These are phyloP conservation scores for Herpetospermum pedunculosum DNA, from an alignment of 306 rosid species.

Conservation along the genomic window DNA sequence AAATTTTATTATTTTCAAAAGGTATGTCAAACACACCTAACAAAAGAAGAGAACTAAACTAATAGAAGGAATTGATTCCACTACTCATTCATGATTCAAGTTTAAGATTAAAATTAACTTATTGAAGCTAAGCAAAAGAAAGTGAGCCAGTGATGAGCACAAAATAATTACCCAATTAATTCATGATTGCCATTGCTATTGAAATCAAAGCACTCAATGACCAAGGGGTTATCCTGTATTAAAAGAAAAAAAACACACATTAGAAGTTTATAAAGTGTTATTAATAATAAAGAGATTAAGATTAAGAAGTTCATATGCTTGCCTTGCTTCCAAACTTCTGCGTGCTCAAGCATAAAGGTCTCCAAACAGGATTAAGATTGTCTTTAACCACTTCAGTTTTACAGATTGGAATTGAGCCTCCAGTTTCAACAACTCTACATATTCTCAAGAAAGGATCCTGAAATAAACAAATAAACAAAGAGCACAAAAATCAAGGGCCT, in stretches of 20 bases:
- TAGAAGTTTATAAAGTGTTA: background rate
- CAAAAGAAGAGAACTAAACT: too few relatives aligned
- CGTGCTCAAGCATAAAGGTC: slow-evolving; percentile 40
- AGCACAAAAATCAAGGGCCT: background rate
- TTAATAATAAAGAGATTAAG: background rate
- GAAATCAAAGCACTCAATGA: slow-evolving; percentile 88
- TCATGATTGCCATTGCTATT: slow-evolving; percentile 61
- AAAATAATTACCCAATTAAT: slow-evolving; percentile 55
- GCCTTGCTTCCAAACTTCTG: slow-evolving; percentile 77
- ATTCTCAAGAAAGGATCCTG: slow-evolving; percentile 82
- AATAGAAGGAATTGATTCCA: too few relatives aligned
- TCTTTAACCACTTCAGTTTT: slow-evolving; percentile 72
- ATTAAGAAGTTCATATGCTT: slow-evolving; percentile 7
- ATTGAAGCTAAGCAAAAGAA: too few relatives aligned
- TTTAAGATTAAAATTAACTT: too few relatives aligned
- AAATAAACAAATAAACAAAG: slow-evolving; percentile 5
- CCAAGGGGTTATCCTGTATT: slow-evolving; percentile 61
- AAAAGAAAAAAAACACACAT: background rate
- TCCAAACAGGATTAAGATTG: slow-evolving; percentile 76
- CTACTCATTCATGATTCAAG: too few relatives aligned
- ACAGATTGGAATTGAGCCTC: slow-evolving; percentile 70
- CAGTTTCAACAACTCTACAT: slow-evolving; percentile 68
- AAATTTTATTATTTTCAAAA: too few relatives aligned
- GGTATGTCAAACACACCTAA: too few relatives aligned
- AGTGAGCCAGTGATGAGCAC: too few relatives aligned